Percentiles rank a stretch among this genome's conserved stretches.
These are phyloP conservation scores for Fragaria nilgerrensis DNA, from an alignment of 306 rosid species.

Conservation along the genomic window DNA sequence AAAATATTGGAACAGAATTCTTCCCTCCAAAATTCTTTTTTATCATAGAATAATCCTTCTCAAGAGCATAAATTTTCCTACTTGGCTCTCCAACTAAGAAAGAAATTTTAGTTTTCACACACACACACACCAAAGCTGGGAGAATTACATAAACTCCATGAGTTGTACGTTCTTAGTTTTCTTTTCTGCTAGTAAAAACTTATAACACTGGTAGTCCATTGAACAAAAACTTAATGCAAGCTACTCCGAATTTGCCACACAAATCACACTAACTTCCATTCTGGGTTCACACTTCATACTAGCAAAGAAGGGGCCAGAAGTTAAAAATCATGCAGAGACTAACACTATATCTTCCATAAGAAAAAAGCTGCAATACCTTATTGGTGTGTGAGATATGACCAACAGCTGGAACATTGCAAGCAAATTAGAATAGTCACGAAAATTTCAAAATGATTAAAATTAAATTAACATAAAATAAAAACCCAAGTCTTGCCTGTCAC, in stretches of 20 bases:
- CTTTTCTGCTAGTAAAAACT: background rate
- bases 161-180: background rate
- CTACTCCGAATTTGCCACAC: background rate
- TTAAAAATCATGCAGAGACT: background rate
- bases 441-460: background rate
- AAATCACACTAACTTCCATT: background rate
- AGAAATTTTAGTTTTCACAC: background rate
- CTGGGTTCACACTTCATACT: background rate
- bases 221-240: background rate
- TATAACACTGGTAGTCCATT: background rate
- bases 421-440: slow-evolving; percentile 27
- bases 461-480: slow-evolving; percentile 5
- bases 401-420: slow-evolving; percentile 52
- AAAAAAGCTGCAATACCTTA: slow-evolving; percentile 49
- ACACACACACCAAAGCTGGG: background rate
- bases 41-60: background rate
- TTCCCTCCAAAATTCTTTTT: background rate
- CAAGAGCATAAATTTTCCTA: background rate
- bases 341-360: slow-evolving; percentile 9
- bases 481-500: slow-evolving; percentile 62
- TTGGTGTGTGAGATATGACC: slow-evolving; percentile 68
- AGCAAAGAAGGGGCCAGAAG: background rate
- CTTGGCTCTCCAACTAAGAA: background rate
- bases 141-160: background rate
- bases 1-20: background rate